These are phyloP conservation scores for Zopfia rhizophila DNA, from an alignment of 2,329 filamentous ascomycete genomes.

Conservation along the genomic window DNA sequence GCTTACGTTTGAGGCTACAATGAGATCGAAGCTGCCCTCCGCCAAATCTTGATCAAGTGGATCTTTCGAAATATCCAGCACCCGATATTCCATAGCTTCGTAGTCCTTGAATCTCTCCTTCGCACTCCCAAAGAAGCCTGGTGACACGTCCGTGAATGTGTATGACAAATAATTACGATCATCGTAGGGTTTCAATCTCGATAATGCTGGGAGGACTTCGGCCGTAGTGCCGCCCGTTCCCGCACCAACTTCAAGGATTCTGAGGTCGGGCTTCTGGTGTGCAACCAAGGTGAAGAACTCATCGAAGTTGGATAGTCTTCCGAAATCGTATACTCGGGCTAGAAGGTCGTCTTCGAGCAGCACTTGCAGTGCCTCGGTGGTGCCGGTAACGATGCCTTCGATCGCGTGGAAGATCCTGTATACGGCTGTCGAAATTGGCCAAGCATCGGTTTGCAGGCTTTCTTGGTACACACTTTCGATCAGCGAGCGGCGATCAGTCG, in stretches of 20 bases:
- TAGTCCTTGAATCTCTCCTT: conserved; percentile 14
- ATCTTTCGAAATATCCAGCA: conserved; percentile 19
- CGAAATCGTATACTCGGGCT: conserved; percentile 6
- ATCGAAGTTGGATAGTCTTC: no score
- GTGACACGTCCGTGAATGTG: conserved; percentile 21
- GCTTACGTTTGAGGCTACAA: conserved; percentile 26
- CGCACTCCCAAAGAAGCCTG: conserved; percentile 4
- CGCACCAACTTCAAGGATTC: conserved; percentile 22
- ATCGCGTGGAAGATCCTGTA: no score
- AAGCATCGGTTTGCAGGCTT: no score
- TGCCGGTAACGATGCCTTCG: conserved; percentile 6
- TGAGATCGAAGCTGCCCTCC: conserved; percentile 29
- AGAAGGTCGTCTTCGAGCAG: conserved; percentile 13
- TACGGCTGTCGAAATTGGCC: no score
- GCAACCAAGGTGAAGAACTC: no score
- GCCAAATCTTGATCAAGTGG: conserved; percentile 26
- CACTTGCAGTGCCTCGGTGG: conserved; percentile 4
- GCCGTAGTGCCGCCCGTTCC: conserved; percentile 15
- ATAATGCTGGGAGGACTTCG: no score
- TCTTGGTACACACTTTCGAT: no score
- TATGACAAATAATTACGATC: conserved; percentile 18
- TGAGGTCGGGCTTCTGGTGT: no score
- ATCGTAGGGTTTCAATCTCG: conserved; percentile 8
- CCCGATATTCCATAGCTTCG: conserved; percentile 11
- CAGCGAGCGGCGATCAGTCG: no score